Evolutionary conservation across 176 grass and related monocot species (phyloP).

Genomic region (Carex cristatella): DNA sequence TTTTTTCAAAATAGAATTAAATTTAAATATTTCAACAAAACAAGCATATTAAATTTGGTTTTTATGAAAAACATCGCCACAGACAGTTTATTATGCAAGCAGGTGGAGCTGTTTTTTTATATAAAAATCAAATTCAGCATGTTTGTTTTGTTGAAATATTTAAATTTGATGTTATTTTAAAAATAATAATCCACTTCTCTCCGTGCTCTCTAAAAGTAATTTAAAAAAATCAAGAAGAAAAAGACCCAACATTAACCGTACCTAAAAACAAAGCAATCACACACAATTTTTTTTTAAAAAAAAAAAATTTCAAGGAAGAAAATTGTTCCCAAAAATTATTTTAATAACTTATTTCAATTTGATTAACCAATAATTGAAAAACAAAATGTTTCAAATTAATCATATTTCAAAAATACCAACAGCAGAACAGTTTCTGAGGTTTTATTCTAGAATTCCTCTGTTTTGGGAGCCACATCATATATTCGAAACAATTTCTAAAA

Average conservation of each 20-base stretch:
- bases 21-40: too few relatives aligned
- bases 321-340: background rate
- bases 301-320: too few relatives aligned
- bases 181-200: background rate
- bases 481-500: background rate
- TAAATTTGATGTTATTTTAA: too few relatives aligned
- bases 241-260: background rate
- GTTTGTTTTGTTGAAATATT: too few relatives aligned
- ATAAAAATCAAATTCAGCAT: too few relatives aligned
- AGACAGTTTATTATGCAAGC: too few relatives aligned
- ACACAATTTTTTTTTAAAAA: background rate
- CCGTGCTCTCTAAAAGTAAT: background rate
- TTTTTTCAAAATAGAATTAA: too few relatives aligned
- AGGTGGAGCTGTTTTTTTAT: too few relatives aligned
- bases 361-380: background rate
- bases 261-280: background rate
- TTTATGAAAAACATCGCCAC: too few relatives aligned
- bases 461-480: background rate
- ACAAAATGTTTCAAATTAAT: background rate
- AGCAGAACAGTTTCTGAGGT: background rate
- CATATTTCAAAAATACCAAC: background rate
- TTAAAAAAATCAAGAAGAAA: background rate
- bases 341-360: background rate
- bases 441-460: background rate
- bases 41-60: too few relatives aligned